Conservation (phyloP, 805 yeast genomes). For the Hanseniaspora taiwanica region DNA sequence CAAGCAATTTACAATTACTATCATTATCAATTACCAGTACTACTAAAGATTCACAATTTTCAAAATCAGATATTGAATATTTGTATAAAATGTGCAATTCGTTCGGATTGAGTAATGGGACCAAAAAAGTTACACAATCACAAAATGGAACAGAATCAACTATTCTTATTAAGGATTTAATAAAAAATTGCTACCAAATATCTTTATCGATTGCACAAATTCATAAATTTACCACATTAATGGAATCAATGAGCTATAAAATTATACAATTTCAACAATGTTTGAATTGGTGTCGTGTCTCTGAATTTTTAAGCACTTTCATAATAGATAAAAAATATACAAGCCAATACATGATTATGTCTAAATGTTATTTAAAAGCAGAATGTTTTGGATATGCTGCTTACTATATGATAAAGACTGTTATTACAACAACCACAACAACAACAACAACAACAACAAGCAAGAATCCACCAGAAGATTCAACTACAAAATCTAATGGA, state of each 20-base stretch:
- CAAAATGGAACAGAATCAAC: no score
- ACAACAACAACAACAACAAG: no score
- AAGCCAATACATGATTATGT: background rate
- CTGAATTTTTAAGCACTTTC: conserved; percentile 30
- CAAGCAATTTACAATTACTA: background rate
- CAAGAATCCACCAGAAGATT: no score
- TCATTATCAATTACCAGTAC: background rate
- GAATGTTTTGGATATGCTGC: conserved; percentile 7
- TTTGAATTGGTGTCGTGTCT: conserved; percentile 34
- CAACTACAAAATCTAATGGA: no score
- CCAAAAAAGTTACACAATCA: no score
- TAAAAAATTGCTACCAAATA: conserved; percentile 20
- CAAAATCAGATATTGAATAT: conserved; percentile 7
- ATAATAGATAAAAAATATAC: no score
- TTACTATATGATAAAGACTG: conserved; percentile 15
- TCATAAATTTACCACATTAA: conserved; percentile 38
- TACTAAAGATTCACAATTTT: conserved; percentile 3
- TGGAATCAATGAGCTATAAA: conserved; percentile 24
- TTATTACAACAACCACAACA: conserved; percentile 3
- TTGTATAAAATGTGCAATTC: background rate
- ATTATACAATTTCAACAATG: conserved; percentile 32
- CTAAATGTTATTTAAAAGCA: conserved; percentile 12
- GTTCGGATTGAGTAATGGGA: no score
- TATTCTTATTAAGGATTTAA: conserved; percentile 7
- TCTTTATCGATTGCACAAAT: conserved; percentile 48